Evolutionary conservation across 768 basidiomycete species (phyloP).

Genomic region (Dictyophora rubrovolvata): DNA sequence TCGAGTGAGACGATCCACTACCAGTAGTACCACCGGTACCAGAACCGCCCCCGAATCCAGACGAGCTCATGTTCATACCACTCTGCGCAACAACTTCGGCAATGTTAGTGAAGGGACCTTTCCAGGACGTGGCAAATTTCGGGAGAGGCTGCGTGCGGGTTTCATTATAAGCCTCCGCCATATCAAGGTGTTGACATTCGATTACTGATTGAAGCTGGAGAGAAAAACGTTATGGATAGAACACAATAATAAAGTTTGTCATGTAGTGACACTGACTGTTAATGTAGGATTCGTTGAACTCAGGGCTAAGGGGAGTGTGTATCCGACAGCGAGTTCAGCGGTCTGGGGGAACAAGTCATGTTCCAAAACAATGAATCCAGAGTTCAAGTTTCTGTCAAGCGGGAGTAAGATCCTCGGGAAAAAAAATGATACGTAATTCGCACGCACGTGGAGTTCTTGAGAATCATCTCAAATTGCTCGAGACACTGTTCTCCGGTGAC

Average conservation of each 20-base stretch:
- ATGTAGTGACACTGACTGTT: constrained; percentile 21
- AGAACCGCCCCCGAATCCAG: neutral
- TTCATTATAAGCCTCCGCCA: constrained; percentile 30
- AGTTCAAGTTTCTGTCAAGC: constrained; percentile 16
- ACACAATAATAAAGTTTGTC: constrained; percentile 28
- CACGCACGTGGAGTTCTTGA: constrained; percentile 53
- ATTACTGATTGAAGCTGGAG: constrained; percentile 13
- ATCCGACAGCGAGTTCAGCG: constrained; percentile 37
- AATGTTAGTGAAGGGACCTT: neutral
- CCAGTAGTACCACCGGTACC: neutral
- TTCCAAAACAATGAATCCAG: constrained; percentile 78
- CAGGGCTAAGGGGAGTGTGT: constrained; percentile 33
- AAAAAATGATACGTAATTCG: constrained; percentile 26
- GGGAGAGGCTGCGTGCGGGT: constrained; percentile 7
- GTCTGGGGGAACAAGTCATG: constrained; percentile 65
- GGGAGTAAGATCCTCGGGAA: constrained; percentile 1
- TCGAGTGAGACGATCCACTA: neutral
- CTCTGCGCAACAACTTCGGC: neutral
- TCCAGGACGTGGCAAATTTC: neutral
- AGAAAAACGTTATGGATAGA: constrained; percentile 14
- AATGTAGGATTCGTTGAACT: constrained; percentile 10
- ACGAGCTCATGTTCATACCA: neutral
- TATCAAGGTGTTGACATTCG: constrained; percentile 13
- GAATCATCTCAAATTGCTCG: constrained; percentile 61
- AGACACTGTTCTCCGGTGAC: constrained; percentile 57